Evolutionary conservation across 1,139 yeast genomes (phyloP).

Genomic region (Yamadazyma triangularis): DNA sequence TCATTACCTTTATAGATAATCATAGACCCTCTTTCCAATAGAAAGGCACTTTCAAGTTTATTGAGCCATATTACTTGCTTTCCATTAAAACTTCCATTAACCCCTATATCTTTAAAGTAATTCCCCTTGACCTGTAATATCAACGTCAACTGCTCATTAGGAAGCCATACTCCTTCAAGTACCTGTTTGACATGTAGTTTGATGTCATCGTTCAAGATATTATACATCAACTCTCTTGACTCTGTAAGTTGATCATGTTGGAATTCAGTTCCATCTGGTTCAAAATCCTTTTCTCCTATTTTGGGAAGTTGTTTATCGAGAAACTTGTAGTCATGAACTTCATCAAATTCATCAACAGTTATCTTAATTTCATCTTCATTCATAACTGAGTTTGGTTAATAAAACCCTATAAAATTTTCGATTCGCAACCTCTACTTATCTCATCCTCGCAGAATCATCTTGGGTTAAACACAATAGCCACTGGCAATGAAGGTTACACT

Average conservation of each 20-base stretch:
- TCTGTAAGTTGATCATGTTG: conserved; percentile 51
- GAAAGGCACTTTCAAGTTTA: conserved; percentile 68
- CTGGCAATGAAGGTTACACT: background rate
- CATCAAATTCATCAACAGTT: conserved; percentile 43
- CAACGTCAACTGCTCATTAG: conserved; percentile 28
- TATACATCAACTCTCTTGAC: conserved; percentile 70
- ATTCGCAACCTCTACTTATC: background rate
- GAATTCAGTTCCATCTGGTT: conserved; percentile 69
- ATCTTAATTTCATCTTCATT: conserved; percentile 8
- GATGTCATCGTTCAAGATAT: conserved; percentile 57
- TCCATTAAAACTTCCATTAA: conserved; percentile 10
- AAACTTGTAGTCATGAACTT: conserved; percentile 48
- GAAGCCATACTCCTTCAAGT: conserved; percentile 45
- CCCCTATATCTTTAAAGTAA: conserved; percentile 71
- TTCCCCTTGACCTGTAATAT: conserved; percentile 64
- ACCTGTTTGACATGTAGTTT: conserved; percentile 52
- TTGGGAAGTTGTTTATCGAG: conserved; percentile 22
- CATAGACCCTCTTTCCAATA: conserved; percentile 80
- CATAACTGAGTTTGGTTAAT: too few species aligned
- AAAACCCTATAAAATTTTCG: too few species aligned
- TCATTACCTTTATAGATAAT: conserved; percentile 41
- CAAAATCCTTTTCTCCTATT: conserved; percentile 84
- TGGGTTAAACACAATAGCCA: too few species aligned
- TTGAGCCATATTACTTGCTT: conserved; percentile 40
- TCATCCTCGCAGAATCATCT: too few species aligned